Base-by-base conservation (phyloP, 805 yeast genomes). In the Tanozyma kutaoensis region DNA sequence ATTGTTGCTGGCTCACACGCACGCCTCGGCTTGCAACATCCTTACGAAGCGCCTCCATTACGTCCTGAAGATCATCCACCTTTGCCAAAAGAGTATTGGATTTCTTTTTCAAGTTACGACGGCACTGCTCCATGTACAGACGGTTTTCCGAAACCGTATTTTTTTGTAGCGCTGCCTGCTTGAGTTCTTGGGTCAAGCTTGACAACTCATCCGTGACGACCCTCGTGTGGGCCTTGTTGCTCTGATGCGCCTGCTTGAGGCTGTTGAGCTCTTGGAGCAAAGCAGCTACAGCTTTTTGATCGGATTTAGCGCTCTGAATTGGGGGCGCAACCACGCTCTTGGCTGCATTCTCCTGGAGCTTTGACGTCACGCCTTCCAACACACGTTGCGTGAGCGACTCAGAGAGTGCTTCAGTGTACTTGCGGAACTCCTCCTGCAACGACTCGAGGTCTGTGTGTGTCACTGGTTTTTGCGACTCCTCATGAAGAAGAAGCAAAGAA, bases 21-120 rank as follows among this genome's bases (percentile, higher is more conserved):
- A 85, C 85, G 13, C 95, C 94, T 35, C 96, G 67, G 33, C 75
- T 77, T 0, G 95, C 93, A 10, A 91, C 95, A 52, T 86, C 97
- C 39, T 82, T 75, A 29, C 95, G 62, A 29, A 88, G 56, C 1
- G 81, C 81, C 44, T 91, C 99, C 46, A 91, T 80, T 8, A 80
- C 52, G 50, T 91, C 99, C 45, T 86, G 95, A 12, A 91, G 56
- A 38, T 84, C 95, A 47, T 91, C 98, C 4, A 88, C 88, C 35
- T 66, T 69, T 1, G 88, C 74, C 19, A 91, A 61, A 8, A 91
- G 52, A 1, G 46, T 42, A 45, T 84, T 95, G 6, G 93, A 76
- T 11, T 80, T 86, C 24, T 68, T 71, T 6, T 93, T 79, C 14
- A 91, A 60, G 39, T 71, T 73, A 4, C 56, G 45, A 43, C 81